These are phyloP conservation scores for Podospora pseudopauciseta DNA, from an alignment of 495 filamentous ascomycete species.

Conservation along the genomic window DNA sequence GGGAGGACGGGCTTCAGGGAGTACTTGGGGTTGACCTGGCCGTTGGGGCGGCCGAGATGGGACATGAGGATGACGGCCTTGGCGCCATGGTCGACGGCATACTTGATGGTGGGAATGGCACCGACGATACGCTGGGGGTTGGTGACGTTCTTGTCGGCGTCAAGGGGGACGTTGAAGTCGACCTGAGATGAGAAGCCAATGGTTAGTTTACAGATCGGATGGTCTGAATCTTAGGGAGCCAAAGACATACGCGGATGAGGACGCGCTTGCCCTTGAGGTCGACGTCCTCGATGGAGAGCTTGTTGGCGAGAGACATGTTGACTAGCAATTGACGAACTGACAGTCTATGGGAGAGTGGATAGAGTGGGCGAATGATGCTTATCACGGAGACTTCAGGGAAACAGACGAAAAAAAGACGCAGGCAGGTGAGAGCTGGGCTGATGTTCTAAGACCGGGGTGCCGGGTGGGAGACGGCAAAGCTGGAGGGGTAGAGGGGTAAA, in stretches of 20 bases:
- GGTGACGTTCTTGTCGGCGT: conserved; percentile 85
- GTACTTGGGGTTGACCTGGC: conserved; percentile 87
- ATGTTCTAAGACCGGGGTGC: conserved; percentile 3
- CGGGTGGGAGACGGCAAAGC: conserved; percentile 2
- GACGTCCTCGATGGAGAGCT: conserved; percentile 91
- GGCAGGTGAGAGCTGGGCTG: conserved; percentile 24
- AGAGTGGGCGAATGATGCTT: not conserved
- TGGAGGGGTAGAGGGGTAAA: conserved; percentile 27
- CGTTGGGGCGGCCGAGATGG: conserved; percentile 93
- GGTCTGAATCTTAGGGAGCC: not conserved
- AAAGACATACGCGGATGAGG: conserved; percentile 78
- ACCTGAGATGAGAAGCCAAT: conserved; percentile 54
- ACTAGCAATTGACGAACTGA: conserved; percentile 18
- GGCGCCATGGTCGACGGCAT: conserved; percentile 89
- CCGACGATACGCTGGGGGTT: conserved; percentile 98
- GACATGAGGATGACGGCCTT: conserved; percentile 98
- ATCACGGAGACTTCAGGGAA: not conserved
- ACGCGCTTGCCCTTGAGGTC: conserved; percentile 98
- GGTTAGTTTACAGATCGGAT: not conserved
- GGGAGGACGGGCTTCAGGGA: conserved; percentile 87
- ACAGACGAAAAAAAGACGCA: conserved; percentile 19
- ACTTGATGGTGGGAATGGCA: conserved; percentile 96
- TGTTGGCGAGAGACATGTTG: conserved; percentile 96
- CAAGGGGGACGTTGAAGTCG: conserved; percentile 99
- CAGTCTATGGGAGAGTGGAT: not conserved